These are phyloP conservation scores for Xylaria digitata DNA, from an alignment of 2,329 filamentous ascomycete species.

Conservation along the genomic window DNA sequence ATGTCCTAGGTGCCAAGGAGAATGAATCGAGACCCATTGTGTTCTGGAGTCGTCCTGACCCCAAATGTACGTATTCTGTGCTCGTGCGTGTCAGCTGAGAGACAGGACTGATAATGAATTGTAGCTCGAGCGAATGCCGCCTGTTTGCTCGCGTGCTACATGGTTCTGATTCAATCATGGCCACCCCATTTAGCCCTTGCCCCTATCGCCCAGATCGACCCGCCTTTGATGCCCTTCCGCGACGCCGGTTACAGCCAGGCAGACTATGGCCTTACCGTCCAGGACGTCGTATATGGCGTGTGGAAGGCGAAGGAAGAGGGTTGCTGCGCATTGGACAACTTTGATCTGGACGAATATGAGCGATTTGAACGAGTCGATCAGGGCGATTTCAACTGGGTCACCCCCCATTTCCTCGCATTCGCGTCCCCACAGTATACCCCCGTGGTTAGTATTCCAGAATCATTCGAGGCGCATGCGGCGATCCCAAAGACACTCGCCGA, in stretches of 20 bases:
- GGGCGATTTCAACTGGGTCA: conserved; percentile 99
- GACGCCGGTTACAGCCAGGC: conserved; percentile 99
- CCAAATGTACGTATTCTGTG: conserved; percentile 74
- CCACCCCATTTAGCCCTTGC: conserved; percentile 94
- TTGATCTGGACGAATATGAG: conserved; percentile 97
- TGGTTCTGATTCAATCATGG: conserved; percentile 98
- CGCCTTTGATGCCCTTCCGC: conserved; percentile 97
- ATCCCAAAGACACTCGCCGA: conserved; percentile 82
- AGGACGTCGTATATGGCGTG: conserved; percentile 97
- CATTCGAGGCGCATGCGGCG: conserved; percentile 77
- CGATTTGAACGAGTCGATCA: conserved; percentile 95
- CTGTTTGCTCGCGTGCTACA: conserved; percentile 95
- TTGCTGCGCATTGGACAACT: conserved; percentile 90
- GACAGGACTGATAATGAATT: conserved; percentile 41
- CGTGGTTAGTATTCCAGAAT: conserved; percentile 75
- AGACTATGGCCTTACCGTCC: conserved; percentile 93
- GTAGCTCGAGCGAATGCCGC: conserved; percentile 92
- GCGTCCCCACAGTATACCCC: conserved; percentile 91
- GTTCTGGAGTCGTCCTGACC: conserved; percentile 94
- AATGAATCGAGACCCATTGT: conserved; percentile 92
- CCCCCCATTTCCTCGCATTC: conserved; percentile 93
- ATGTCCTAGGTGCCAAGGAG: conserved; percentile 89
- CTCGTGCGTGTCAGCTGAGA: neutral
- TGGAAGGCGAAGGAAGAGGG: conserved; percentile 99
- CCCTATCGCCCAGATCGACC: conserved; percentile 95